Evolutionary conservation across 2,329 filamentous ascomycete species (phyloP), one percentile per base, ranked within the genome.

Genomic region (Davidsoniella virescens): DNA sequence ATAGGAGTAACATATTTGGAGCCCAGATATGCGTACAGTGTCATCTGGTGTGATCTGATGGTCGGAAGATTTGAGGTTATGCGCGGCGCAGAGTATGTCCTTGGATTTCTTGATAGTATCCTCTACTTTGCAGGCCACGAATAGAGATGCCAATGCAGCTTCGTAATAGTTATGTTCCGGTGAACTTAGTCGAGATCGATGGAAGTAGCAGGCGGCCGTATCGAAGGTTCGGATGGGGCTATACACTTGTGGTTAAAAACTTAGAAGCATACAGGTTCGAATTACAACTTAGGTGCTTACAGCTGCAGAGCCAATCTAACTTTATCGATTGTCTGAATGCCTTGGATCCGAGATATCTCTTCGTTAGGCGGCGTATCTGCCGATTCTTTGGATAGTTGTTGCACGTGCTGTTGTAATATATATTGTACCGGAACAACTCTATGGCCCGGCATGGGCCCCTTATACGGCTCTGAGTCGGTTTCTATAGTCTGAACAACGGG

Each of bases 61-160:
- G 63, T 66, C 81, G 57, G 59, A 76, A 61, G 65, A 75, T 65
- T 87, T 92, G 37, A 94, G 68, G 60, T 94, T 95, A 65, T 90
- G 87, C 20, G 86, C 82, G 1, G 88, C 87, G 52, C 87, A 93
- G 14, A 96, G 71, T 54, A 98, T 93, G 55, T 98, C 92, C 52
- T 78, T 80, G 3, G 87, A 94, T 69, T 96, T 96, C 67, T 98
- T 98, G 57, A 95, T 76, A 0, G 92, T 98, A 64, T 98, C 92
- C 65, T 98, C 92, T 43, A 93, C 87, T 68, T 98, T 98, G 71
- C 90, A 96, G 2, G 88, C 88, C 2, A 88, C 84, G 60, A 96
- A 90, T 7, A 98, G 70, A 20, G 87, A 83, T 1, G 92, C 87
- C 5, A 92, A 77, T 0, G 90, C 87, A 1, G 87, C 88, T 62